Evolutionary conservation across 768 basidiomycete species (phyloP).

Genomic region (Russula emetica): DNA sequence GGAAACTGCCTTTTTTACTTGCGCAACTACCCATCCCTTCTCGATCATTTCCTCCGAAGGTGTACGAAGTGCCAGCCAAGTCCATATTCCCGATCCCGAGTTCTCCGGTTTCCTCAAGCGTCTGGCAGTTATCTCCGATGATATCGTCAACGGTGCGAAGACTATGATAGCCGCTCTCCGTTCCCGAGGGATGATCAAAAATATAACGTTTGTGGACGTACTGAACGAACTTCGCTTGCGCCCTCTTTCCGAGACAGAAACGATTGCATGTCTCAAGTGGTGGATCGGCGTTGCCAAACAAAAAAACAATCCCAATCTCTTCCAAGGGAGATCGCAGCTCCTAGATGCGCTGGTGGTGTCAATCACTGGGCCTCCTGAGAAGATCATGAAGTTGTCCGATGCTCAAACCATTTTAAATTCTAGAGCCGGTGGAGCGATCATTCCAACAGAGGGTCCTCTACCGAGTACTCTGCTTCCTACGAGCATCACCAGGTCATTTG

Average conservation of each 20-base stretch:
- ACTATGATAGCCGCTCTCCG: constrained; percentile 60
- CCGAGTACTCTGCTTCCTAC: constrained; percentile 70
- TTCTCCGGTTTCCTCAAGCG: constrained; percentile 73
- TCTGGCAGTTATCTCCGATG: constrained; percentile 67
- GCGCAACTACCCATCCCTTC: constrained; percentile 47
- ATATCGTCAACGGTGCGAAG: constrained; percentile 52
- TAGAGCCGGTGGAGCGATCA: constrained; percentile 47
- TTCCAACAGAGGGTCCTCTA: constrained; percentile 71
- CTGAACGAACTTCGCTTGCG: constrained; percentile 66
- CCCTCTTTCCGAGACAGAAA: constrained; percentile 68
- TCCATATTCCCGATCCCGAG: constrained; percentile 69
- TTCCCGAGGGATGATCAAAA: constrained; percentile 58
- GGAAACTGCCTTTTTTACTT: constrained; percentile 75
- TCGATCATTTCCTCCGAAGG: constrained; percentile 75
- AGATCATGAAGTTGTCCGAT: constrained; percentile 59
- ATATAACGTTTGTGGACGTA: constrained; percentile 80
- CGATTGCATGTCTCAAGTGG: constrained; percentile 84
- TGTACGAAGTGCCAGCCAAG: constrained; percentile 56
- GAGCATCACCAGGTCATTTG: constrained; percentile 56
- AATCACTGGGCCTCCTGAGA: constrained; percentile 44
- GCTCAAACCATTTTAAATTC: constrained; percentile 71
- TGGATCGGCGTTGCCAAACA: constrained; percentile 55
- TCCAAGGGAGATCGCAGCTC: constrained; percentile 52
- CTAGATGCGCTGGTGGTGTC: constrained; percentile 66
- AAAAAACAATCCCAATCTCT: constrained; percentile 33